Base-by-base conservation (phyloP, 495 filamentous ascomycete genomes). In the Cercophora newfieldiana region DNA sequence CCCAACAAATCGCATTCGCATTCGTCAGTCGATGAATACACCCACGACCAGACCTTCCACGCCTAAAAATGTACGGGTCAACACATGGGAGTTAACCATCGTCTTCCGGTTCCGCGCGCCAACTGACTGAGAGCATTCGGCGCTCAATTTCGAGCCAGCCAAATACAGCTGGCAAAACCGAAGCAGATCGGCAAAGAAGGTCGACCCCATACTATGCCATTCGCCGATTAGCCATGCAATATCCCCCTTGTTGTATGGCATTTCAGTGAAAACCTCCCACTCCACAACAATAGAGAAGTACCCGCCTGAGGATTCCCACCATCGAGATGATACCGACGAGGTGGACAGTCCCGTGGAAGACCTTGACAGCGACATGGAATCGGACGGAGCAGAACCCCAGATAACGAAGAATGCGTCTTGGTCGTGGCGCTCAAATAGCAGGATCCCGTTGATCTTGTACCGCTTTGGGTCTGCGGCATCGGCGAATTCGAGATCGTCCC, bases 1-100 rank as follows among this genome's bases (percentile, higher is more conserved):
- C n/a, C n/a, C n/a, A n/a, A n/a, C n/a, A n/a, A n/a, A n/a, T n/a
- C n/a, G n/a, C n/a, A n/a, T n/a, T n/a, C n/a, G n/a, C n/a, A n/a
- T n/a, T n/a, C n/a, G n/a, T 19, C 4, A 26, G 12, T 44, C 50
- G 25, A 55, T 63, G 6, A 24, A 12, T 0, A 63, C 61, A 8
- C 21, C 19, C 1, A 63, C 50, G 25, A 63, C 61, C 7, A 63
- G 28, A 18, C 61, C 61, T 10, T 63, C 61, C n/a, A 63, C 48
- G 7, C 50, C 61, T 2, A 63, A 18, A 55, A 63, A 63, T 10
- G 8, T 18, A 0, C 53, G 22, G 7, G 10, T 22, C 0, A 16
- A 24, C 0, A 44, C 30, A 14, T 6, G 54, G 12, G 49, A 28
- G 22, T 0, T 31, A 0, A 63, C 50, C 1, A 22, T 25, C 6